Evolutionary conservation across 78 protist species (phyloP), one percentile per base, ranked within the genome.

Genomic region (Creolimax fragrantissima): DNA sequence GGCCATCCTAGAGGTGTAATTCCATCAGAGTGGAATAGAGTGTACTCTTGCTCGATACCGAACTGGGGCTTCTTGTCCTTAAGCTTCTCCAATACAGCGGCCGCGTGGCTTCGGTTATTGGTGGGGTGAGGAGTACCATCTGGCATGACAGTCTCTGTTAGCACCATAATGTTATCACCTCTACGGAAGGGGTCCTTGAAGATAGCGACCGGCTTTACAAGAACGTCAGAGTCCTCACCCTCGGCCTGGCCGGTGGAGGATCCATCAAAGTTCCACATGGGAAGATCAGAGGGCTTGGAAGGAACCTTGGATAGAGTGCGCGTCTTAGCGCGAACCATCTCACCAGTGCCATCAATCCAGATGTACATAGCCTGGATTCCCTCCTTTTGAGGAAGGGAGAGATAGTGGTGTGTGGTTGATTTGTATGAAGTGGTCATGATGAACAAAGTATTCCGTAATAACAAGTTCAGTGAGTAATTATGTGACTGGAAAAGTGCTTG

Each of bases 21-120:
- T 37, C 89, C 93, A 88, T 91, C 90, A 39, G n/a, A 17, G 5
- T 42, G 90, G 92, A 93, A 90, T 37, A 96, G 93, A 4, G 94
- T 88, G 95, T 94, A 93, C 94, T 93, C 98, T 93, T 96, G 98
- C 95, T 96, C 98, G n/a, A 97, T 58, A 6, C 98, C 98, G 93
- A 91, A 97, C 98, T 96, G 94, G 32, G 91, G 93, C 45, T 6
- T 42, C 44, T 32, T 81, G 32, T 35, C 47, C 42, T 36, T 43
- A 35, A 32, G 17, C 84, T 92, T 41, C 36, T 85, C 89, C 41
- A 88, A 32, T 7, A 43, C 17, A 3, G 74, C 84, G 88, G 39
- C 45, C 85, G 66, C 47, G 44, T 66, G 91, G 84, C 41, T 37
- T n/a, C 93, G 74, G 43, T 67, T 5, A 92, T 84, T 91, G 91